Conservation (phyloP, 345 rosid species). For the Aurinia saxatilis region DNA sequence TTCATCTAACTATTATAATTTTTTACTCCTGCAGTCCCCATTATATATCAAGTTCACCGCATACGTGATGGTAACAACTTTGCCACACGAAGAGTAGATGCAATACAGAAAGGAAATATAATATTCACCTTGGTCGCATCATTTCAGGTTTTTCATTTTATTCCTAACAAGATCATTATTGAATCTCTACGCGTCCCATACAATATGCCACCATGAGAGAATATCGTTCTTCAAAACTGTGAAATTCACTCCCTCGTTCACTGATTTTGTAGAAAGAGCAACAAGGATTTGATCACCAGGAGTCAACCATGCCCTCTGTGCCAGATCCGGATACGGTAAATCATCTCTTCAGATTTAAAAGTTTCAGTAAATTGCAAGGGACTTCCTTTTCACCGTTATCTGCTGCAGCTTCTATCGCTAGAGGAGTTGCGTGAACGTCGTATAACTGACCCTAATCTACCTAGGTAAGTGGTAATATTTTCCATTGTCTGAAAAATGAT, state of each 20-base stretch:
- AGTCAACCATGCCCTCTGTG: constrained; percentile 53
- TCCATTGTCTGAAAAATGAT: background rate
- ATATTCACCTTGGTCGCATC: constrained; percentile 81
- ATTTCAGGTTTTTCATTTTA: constrained; percentile 56
- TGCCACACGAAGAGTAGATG: constrained; percentile 90
- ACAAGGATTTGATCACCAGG: constrained; percentile 75
- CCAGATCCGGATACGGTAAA: constrained; percentile 77
- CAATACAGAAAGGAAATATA: constrained; percentile 79
- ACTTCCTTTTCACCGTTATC: constrained; percentile 10
- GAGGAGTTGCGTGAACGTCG: constrained; percentile 81
- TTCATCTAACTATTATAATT: background rate
- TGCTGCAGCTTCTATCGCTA: constrained; percentile 72
- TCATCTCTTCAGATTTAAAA: constrained; percentile 3
- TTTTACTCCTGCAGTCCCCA: constrained; percentile 58
- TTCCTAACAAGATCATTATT: background rate
- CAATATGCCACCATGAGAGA: background rate
- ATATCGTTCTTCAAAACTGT: background rate
- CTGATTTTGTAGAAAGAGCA: constrained; percentile 52
- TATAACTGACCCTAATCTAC: constrained; percentile 77
- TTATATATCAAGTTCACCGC: constrained; percentile 67
- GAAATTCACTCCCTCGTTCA: background rate
- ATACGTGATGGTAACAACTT: constrained; percentile 90
- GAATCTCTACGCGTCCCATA: background rate
- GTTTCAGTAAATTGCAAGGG: background rate
- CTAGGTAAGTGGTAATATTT: constrained; percentile 47